Conservation (phyloP, 2,329 filamentous ascomycete species). For the Fusarium nisikadoi region DNA sequence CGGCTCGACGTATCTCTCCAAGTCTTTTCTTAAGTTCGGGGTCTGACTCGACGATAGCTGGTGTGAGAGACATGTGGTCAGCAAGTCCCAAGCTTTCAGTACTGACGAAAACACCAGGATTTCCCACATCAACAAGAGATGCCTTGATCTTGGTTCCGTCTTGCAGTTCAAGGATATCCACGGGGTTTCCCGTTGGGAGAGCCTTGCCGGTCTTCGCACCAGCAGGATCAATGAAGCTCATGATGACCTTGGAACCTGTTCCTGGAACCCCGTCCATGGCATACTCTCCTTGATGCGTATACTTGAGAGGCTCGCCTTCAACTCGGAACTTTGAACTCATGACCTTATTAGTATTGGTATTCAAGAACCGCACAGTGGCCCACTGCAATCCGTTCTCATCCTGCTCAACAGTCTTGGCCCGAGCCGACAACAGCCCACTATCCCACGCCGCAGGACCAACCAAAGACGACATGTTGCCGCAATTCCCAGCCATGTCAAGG, state of each 20-base stretch:
- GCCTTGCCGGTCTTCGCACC: conserved; percentile 70
- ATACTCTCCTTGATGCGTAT: conserved; percentile 60
- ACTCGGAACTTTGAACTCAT: conserved; percentile 68
- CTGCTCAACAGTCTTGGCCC: conserved; percentile 20
- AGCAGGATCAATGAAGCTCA: conserved; percentile 71
- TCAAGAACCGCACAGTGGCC: conserved; percentile 69
- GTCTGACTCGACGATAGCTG: conserved; percentile 63
- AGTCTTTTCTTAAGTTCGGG: conserved; percentile 57
- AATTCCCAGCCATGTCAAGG: conserved; percentile 76
- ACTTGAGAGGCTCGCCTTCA: conserved; percentile 48
- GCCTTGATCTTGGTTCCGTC: conserved; percentile 54
- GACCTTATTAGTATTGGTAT: conserved; percentile 77
- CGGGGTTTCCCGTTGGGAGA: conserved; percentile 61
- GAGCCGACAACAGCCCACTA: conserved; percentile 41
- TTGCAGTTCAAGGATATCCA: conserved; percentile 59
- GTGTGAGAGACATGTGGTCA: conserved; percentile 61
- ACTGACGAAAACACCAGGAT: conserved; percentile 71
- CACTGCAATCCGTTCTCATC: conserved; percentile 45
- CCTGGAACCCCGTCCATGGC: conserved; percentile 73
- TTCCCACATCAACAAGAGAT: conserved; percentile 71
- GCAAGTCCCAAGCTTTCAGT: conserved; percentile 61
- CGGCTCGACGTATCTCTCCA: conserved; percentile 66
- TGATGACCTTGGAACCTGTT: conserved; percentile 63
- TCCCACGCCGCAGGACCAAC: conserved; percentile 66
- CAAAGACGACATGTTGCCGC: conserved; percentile 77